These are phyloP conservation scores for Trichosporon sp. DNA, from an alignment of 1,284 basidiomycete genomes.

Conservation along the genomic window DNA sequence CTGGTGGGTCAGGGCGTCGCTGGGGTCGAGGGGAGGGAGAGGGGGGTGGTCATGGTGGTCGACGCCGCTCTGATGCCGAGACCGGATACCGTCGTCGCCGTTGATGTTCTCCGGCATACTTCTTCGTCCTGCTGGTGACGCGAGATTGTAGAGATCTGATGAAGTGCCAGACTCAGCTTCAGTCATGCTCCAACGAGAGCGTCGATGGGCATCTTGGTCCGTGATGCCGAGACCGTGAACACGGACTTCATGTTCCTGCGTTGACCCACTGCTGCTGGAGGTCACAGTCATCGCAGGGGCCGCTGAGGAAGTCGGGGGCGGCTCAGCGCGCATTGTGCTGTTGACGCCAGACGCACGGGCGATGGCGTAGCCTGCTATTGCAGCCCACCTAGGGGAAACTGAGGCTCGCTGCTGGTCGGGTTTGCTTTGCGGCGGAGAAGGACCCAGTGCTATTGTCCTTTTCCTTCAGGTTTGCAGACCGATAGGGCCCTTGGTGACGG, in stretches of 20 bases:
- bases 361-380: conserved; percentile 1
- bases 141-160: conserved; percentile 10
- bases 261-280: conserved; percentile 12
- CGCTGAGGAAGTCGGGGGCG: conserved; percentile 4
- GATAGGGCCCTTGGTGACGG: conserved; percentile 7
- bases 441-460: background rate
- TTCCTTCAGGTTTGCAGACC: background rate
- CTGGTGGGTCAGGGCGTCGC: background rate
- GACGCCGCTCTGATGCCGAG: background rate
- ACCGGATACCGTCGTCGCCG: background rate
- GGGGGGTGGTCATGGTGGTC: background rate
- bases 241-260: conserved; percentile 9
- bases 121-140: conserved; percentile 7
- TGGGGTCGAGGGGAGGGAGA: background rate
- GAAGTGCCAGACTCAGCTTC: conserved; percentile 4
- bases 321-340: conserved; percentile 16
- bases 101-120: conserved; percentile 14
- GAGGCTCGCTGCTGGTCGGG: background rate
- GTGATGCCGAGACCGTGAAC: conserved; percentile 7
- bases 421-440: background rate
- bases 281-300: conserved; percentile 18
- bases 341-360: conserved; percentile 18
- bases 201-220: conserved; percentile 2
- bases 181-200: conserved; percentile 11
- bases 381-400: background rate